Evolutionary conservation across 2,329 filamentous ascomycete genomes (phyloP).

Genomic region (Hymenoscyphus linearis): DNA sequence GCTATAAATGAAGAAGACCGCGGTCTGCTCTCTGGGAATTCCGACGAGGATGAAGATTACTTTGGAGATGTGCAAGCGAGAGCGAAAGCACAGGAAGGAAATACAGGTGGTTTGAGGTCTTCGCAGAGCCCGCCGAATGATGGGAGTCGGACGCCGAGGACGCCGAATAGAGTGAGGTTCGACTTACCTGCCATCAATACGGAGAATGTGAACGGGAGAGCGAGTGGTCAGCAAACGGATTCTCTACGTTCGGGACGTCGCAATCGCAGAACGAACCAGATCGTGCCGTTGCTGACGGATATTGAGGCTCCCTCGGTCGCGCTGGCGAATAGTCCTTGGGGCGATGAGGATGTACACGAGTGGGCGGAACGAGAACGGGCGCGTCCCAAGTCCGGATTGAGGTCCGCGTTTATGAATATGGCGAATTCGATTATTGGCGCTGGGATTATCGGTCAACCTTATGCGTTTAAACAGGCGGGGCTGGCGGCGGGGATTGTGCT

Average conservation of each 20-base stretch:
- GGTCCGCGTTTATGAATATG: slow-evolving; percentile 98
- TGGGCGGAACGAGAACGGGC: slow-evolving; percentile 49
- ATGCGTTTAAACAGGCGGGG: slow-evolving; percentile 91
- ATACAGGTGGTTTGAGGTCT: slow-evolving; percentile 7
- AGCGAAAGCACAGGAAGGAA: too few species aligned
- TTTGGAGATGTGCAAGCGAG: slow-evolving; percentile 5
- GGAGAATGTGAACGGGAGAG: slow-evolving; percentile 25
- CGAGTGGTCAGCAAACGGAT: slow-evolving; percentile 41
- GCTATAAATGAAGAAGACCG: slow-evolving; percentile 35
- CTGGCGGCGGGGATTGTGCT: slow-evolving; percentile 74
- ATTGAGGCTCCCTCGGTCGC: slow-evolving; percentile 79
- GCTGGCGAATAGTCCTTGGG: slow-evolving; percentile 43
- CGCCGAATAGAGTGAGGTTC: slow-evolving; percentile 33
- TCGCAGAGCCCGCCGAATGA: slow-evolving; percentile 1
- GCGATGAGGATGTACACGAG: slow-evolving; percentile 38
- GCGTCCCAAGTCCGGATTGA: slow-evolving; percentile 78
- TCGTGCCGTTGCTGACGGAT: slow-evolving; percentile 65
- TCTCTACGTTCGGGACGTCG: slow-evolving; percentile 27
- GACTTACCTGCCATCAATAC: slow-evolving; percentile 30
- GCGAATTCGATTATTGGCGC: slow-evolving; percentile 93
- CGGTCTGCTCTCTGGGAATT: slow-evolving; percentile 34
- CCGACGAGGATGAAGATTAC: slow-evolving; percentile 29
- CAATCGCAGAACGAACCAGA: slow-evolving; percentile 24
- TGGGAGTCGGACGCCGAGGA: slow-evolving; percentile 28
- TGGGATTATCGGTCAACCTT: slow-evolving; percentile 78